Evolutionary conservation across 257 asterid species (phyloP).

Genomic region (Paraleonurus japonicus): DNA sequence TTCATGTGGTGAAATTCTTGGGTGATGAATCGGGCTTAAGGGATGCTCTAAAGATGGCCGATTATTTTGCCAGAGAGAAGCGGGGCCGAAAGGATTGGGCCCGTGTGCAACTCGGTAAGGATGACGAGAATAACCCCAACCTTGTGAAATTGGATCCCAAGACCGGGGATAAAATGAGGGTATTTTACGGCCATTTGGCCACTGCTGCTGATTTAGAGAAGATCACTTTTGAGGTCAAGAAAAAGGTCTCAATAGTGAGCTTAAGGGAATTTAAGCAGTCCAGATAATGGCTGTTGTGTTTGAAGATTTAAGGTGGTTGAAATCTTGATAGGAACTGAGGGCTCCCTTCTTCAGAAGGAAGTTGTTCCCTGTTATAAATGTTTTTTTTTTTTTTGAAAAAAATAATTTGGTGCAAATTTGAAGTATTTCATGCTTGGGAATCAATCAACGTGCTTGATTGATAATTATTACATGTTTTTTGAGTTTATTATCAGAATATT

Average conservation of each 20-base stretch:
- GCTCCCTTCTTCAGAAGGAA: not conserved
- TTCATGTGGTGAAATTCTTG: slow-evolving; percentile 66
- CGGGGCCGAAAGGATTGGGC: slow-evolving; percentile 74
- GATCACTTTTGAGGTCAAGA: slow-evolving; percentile 73
- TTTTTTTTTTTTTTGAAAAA: not conserved
- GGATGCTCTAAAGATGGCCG: slow-evolving; percentile 72
- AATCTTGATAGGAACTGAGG: not conserved
- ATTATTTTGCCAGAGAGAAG: slow-evolving; percentile 61
- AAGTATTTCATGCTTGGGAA: not conserved
- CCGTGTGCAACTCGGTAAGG: slow-evolving; percentile 60
- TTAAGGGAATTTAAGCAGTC: slow-evolving; percentile 42
- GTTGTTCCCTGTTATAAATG: not conserved
- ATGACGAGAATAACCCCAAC: slow-evolving; percentile 74
- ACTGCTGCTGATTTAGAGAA: slow-evolving; percentile 75
- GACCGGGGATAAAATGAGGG: slow-evolving; percentile 64
- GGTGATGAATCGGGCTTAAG: slow-evolving; percentile 61
- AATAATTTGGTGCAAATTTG: not conserved
- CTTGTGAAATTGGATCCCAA: slow-evolving; percentile 57
- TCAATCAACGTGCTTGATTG: not conserved
- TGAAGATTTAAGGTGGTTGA: not conserved
- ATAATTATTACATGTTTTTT: not conserved
- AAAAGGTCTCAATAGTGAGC: slow-evolving; percentile 69
- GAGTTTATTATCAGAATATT: not conserved
- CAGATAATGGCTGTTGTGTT: slow-evolving; percentile 14
- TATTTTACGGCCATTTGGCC: slow-evolving; percentile 77